Evolutionary conservation across 2,329 filamentous ascomycete species (phyloP).

Genomic region (Parasarocladium wereldwijsianum): DNA sequence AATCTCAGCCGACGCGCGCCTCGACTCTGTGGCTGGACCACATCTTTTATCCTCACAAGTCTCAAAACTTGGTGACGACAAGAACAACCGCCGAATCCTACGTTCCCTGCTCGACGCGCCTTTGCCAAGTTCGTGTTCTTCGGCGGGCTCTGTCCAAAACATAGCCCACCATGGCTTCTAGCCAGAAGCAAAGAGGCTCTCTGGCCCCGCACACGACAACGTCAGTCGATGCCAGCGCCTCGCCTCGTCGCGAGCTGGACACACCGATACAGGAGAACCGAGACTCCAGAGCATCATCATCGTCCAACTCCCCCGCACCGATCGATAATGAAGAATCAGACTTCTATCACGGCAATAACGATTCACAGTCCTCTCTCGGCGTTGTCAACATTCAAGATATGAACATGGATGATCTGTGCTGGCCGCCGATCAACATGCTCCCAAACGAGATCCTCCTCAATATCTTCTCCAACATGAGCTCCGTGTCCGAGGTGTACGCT

Average conservation of each 20-base stretch:
- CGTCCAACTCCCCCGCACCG: slow-evolving; percentile 60
- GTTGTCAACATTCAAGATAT: slow-evolving; percentile 64
- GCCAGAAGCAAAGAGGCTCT: no score
- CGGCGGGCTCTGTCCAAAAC: no score
- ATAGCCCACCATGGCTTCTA: no score
- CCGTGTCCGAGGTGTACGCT: slow-evolving; percentile 61
- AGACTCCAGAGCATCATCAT: slow-evolving; percentile 47
- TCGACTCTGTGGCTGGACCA: no score
- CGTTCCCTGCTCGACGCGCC: no score
- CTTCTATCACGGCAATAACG: slow-evolving; percentile 78
- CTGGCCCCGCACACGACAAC: slow-evolving; percentile 9
- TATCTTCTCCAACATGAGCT: slow-evolving; percentile 74
- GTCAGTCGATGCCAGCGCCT: slow-evolving; percentile 7
- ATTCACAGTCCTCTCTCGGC: slow-evolving; percentile 84
- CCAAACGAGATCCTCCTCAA: slow-evolving; percentile 91
- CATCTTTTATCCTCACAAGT: no score
- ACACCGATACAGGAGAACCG: slow-evolving; percentile 24
- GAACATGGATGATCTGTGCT: slow-evolving; percentile 52
- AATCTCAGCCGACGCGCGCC: no score
- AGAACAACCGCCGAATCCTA: no score
- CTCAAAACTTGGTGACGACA: no score
- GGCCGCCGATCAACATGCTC: slow-evolving; percentile 69
- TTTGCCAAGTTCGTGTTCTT: no score
- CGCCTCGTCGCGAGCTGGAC: slow-evolving; percentile 8
- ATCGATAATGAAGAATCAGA: slow-evolving; percentile 85